Conservation (phyloP, 2,329 filamentous ascomycete genomes). For the Colletotrichum shisoi region DNA sequence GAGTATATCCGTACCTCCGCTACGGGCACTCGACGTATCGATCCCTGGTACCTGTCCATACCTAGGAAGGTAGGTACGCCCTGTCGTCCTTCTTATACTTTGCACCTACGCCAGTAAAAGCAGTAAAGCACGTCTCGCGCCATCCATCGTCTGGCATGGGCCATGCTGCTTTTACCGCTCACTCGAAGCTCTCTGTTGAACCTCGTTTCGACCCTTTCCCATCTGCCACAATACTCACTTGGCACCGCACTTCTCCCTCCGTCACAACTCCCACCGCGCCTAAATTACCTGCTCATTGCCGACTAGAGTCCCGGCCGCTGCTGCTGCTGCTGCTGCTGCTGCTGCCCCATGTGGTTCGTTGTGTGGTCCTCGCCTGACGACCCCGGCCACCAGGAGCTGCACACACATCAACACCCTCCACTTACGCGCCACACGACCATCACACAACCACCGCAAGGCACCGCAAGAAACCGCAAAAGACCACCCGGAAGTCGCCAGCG, state of each 20-base stretch:
- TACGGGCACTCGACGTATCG: too few species aligned
- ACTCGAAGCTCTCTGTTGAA: not conserved
- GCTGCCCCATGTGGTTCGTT: constrained; percentile 20
- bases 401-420: constrained; percentile 2
- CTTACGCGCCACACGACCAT: not conserved
- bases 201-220: constrained; percentile 1
- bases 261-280: constrained; percentile 6
- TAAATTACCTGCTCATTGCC: constrained; percentile 9
- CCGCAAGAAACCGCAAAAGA: not conserved
- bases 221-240: not conserved
- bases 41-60: too few species aligned
- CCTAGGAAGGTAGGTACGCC: not conserved
- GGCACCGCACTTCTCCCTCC: constrained; percentile 10
- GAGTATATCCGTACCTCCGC: too few species aligned
- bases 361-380: constrained; percentile 22
- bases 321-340: constrained; percentile 10
- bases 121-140: constrained; percentile 12
- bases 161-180: not conserved
- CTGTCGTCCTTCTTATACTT: not conserved
- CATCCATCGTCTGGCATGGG: not conserved
- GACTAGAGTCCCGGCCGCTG: constrained; percentile 12
- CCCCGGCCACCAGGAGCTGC: constrained; percentile 30
- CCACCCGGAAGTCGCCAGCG: constrained; percentile 23
- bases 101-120: not conserved
- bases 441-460: constrained; percentile 15